Evolutionary conservation across 2,329 filamentous ascomycete genomes (phyloP), one percentile per base, ranked within the genome.

Genomic region (Lachnellula cervina): DNA sequence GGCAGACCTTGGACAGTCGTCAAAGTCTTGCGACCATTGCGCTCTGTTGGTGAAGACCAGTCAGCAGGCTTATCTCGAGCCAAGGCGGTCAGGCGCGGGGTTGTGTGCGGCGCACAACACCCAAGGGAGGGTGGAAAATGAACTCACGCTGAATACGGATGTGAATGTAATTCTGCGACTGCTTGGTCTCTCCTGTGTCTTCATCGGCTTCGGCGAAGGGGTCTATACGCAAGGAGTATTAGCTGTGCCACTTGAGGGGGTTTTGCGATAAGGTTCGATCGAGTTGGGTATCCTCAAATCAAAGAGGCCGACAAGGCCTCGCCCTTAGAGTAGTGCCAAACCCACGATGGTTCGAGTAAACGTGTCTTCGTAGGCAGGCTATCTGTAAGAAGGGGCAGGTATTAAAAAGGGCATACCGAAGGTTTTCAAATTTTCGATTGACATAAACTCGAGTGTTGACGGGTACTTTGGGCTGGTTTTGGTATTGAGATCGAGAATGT

Each of bases 201-300:
- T 97, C 93, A 90, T 97, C 94, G 86, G 92, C 94, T 90, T 97
- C 94, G 88, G 94, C 94, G 90, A 99, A 99, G 88, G 94, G 94
- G 88, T 99, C 94, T 97, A 73, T 68, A 50, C 45, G 11, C 55
- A 51, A 55, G 50, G 45, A 56, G 46, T 54, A 58, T 66, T 63
- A 61, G 65, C 59, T 48, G 28, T 25, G n/a, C 28, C 19, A 13
- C 44, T 44, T 57, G 44, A 55, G 32, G 25, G 19, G 42, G 16
- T 19, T 44, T 16, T 57, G 51, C 46, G 57, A 60, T 60, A 59
- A 61, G 47, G n/a, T 40, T 52, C 53, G 21, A 52, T 52, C 53
- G 21, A 52, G 40, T 35, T 51, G 16, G 43, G 21, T n/a, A 37
- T 19, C 28, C 9, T 32, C 28, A 11, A 49, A 21, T 35, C 21